Conservation (phyloP, 768 basidiomycete species). For the Postia placenta region DNA sequence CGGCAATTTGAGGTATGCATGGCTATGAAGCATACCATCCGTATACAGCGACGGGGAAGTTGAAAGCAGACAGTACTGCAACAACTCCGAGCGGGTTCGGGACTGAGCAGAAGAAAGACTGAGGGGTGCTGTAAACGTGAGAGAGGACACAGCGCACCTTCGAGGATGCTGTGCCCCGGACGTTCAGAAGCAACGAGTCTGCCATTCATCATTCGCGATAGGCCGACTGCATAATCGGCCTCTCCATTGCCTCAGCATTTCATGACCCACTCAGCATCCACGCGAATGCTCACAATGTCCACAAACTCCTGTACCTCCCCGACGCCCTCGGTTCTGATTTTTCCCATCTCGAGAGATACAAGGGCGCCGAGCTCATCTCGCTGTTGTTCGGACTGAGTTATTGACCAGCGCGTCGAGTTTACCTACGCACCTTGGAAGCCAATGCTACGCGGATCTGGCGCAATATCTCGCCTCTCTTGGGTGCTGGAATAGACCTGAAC, state of each 20-base stretch:
- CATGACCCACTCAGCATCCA: not conserved
- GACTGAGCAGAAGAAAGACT: conserved; percentile 45
- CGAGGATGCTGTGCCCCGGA: conserved; percentile 85
- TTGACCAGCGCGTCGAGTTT: not conserved
- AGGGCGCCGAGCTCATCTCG: conserved; percentile 75
- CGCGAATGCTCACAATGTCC: conserved; percentile 68
- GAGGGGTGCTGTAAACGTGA: not conserved
- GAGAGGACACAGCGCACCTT: conserved; percentile 42
- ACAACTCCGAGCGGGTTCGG: conserved; percentile 83
- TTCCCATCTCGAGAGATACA: conserved; percentile 85
- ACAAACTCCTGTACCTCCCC: conserved; percentile 96
- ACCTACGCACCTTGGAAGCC: conserved; percentile 56
- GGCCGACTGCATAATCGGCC: conserved; percentile 93
- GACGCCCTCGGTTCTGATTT: conserved; percentile 84
- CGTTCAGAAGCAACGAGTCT: conserved; percentile 83
- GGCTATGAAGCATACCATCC: conserved; percentile 81
- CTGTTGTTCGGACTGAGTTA: conserved; percentile 29
- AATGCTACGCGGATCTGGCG: conserved; percentile 84
- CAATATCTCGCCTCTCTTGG: conserved; percentile 81
- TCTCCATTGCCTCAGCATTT: conserved; percentile 21
- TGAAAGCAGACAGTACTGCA: conserved; percentile 83
- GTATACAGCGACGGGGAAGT: conserved; percentile 93
- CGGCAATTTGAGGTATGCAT: not conserved
- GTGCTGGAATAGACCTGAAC: conserved; percentile 79
- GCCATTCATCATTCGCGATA: conserved; percentile 94